A percentile compares a stretch with the other conserved stretches of the same genome.
phyloP scores from a whole-genome alignment of 306 rosid genomes.

The Calophaca sinica region DNA sequence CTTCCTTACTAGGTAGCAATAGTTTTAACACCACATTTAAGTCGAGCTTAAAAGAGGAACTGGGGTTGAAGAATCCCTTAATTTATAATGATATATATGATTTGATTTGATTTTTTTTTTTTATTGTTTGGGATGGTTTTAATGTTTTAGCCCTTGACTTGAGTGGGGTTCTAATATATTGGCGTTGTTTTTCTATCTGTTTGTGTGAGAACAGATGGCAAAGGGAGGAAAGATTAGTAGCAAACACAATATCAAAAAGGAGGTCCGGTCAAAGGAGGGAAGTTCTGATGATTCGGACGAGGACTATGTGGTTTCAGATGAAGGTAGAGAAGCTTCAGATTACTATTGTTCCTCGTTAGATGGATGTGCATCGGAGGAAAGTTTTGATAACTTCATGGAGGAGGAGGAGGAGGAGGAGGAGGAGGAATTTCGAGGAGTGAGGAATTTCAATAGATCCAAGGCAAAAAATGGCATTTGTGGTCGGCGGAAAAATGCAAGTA shows the following conservation, averaged over 20 bases:
- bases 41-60: slow-evolving; percentile 34
- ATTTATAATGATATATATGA: slow-evolving; percentile 24
- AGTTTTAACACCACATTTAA: slow-evolving; percentile 41
- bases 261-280: slow-evolving; percentile 55
- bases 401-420: slow-evolving; percentile 70
- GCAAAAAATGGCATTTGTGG: slow-evolving; percentile 37
- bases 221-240: slow-evolving; percentile 76
- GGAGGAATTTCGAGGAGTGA: slow-evolving; percentile 48
- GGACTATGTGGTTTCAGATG: slow-evolving; percentile 82
- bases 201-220: slow-evolving; percentile 72
- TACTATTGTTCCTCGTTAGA: slow-evolving; percentile 66
- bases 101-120: slow-evolving; percentile 36
- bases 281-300: slow-evolving; percentile 88
- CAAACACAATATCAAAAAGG: slow-evolving; percentile 52
- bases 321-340: slow-evolving; percentile 63
- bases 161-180: slow-evolving; percentile 48
- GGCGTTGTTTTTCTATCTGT: slow-evolving; percentile 4
- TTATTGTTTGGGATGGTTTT: slow-evolving; percentile 18
- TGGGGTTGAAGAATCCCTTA: slow-evolving; percentile 34
- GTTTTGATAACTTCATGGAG: slow-evolving; percentile 51
- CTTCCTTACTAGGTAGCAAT: slow-evolving; percentile 33
- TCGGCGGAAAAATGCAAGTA: slow-evolving; percentile 39
- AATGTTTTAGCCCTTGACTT: slow-evolving; percentile 35
- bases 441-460: slow-evolving; percentile 61
- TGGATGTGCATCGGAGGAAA: slow-evolving; percentile 70